Base-by-base conservation (phyloP, 1,284 basidiomycete species). In the Agaricales sp. region DNA sequence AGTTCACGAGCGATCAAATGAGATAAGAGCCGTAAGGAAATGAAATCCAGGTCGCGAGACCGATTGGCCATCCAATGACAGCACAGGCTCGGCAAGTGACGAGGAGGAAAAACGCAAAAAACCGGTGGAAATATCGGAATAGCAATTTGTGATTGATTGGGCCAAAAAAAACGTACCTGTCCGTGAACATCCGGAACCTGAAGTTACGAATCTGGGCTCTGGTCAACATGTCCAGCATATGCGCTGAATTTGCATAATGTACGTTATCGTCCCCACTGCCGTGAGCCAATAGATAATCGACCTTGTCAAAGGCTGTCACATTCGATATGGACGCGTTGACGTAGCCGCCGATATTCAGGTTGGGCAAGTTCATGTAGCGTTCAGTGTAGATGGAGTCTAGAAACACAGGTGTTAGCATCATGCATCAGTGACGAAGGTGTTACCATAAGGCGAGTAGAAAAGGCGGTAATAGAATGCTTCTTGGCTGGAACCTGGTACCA, bases 231-330 rank as follows among this genome's bases (percentile, higher is more conserved):
- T 98, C 95, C 44, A 98, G 67, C 57, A 98, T 61, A 58, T 89
- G 87, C 2, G 92, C 93, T 50, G 87, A 85, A 67, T 98, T 95
- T 35, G 85, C 79, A 58, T 82, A 94, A 64, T 98, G 95, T 30
- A 96, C 89, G 60, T 97, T 97, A 62, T 96, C 93, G 63, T 97
- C 93, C 2, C 85, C 93, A 54, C 82, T 88, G 11, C 95, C 95
- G 60, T 98, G 94, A 8, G 90, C 91, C 48, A 98, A 78, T 45
- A 93, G 65, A 61, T 79, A 96, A 55, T 93, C 78, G 18, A 83
- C 74, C 53, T 85, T 73, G 53, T 75, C 67, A 71, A 97, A 98
- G 3, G 82, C 89, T 6, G 82, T 81, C 46, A 92, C 87, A 60
- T 92, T 83, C 54, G 84, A 82, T 45, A 99, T 84, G 0, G 88